phyloP scores from a whole-genome alignment of 352 stramenopile species.

The Globisporangium nagaii region DNA sequence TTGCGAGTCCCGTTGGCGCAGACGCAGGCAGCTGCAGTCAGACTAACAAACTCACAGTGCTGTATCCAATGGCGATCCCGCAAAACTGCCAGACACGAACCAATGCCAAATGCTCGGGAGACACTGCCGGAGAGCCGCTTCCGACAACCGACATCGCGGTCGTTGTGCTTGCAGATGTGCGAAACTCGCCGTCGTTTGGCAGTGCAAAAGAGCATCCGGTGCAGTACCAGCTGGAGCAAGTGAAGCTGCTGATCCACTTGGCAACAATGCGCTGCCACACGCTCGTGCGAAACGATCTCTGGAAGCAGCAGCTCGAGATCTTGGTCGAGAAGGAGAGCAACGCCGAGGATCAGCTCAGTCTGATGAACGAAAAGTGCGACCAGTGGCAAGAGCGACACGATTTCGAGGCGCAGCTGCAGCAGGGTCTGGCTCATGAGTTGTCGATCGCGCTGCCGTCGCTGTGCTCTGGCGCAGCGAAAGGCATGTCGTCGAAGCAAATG shows the following conservation, averaged over 20 bases:
- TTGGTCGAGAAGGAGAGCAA: background rate
- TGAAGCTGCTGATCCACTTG: background rate
- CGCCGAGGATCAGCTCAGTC: background rate
- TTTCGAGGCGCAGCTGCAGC: background rate
- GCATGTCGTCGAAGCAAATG: constrained; percentile 6
- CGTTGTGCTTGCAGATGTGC: background rate
- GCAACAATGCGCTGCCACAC: background rate
- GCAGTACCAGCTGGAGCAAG: constrained; percentile 2
- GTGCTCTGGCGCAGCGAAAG: background rate
- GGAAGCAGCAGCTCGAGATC: background rate
- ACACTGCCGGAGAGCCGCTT: background rate
- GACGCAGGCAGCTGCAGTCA: background rate
- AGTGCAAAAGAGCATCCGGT: background rate
- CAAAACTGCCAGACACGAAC: background rate
- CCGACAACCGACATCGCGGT: background rate
- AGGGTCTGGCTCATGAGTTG: constrained; percentile 7
- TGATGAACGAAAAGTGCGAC: background rate
- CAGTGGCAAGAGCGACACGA: background rate
- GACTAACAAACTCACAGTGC: background rate
- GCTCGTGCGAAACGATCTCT: background rate
- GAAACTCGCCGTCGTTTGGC: background rate
- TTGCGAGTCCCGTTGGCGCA: background rate
- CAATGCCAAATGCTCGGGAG: background rate
- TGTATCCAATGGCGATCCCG: background rate
- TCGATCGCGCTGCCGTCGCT: background rate